These are phyloP conservation scores for Chlorella sp. DNA, from an alignment of 139 green algal genomes.

Conservation along the genomic window DNA sequence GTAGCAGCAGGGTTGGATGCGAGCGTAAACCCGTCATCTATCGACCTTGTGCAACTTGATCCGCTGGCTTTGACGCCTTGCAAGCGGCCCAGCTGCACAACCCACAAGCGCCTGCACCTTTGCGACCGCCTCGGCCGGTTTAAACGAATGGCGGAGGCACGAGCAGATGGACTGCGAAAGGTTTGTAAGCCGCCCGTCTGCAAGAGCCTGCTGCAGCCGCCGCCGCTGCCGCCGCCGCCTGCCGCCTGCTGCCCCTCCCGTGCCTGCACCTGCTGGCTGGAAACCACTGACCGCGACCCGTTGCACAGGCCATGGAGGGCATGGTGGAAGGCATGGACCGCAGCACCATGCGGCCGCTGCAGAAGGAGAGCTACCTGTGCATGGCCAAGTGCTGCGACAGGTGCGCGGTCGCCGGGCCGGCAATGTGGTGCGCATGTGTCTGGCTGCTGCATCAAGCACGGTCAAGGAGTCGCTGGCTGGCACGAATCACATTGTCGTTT, in stretches of 20 bases:
- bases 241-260: background rate
- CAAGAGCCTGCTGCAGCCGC: background rate
- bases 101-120: too few relatives aligned
- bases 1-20: background rate
- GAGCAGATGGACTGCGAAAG: background rate
- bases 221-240: background rate
- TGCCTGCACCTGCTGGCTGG: background rate
- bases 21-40: background rate
- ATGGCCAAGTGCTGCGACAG: slow-evolving; percentile 50
- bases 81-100: background rate
- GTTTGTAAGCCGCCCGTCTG: background rate
- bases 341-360: slow-evolving; percentile 36
- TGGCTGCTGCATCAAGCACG: too few relatives aligned
- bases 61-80: background rate
- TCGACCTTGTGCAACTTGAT: background rate
- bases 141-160: background rate
- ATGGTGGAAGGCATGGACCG: slow-evolving; percentile 43
- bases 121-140: too few relatives aligned
- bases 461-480: too few relatives aligned
- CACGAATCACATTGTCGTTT: too few relatives aligned
- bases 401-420: too few relatives aligned
- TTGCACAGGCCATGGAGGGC: slow-evolving; percentile 40
- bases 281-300: too few relatives aligned
- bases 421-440: too few relatives aligned
- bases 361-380: slow-evolving; percentile 49